Percentiles rank a stretch among this genome's conserved stretches.
phyloP scores from a whole-genome alignment of 345 rosid species.

The Populus alba region DNA sequence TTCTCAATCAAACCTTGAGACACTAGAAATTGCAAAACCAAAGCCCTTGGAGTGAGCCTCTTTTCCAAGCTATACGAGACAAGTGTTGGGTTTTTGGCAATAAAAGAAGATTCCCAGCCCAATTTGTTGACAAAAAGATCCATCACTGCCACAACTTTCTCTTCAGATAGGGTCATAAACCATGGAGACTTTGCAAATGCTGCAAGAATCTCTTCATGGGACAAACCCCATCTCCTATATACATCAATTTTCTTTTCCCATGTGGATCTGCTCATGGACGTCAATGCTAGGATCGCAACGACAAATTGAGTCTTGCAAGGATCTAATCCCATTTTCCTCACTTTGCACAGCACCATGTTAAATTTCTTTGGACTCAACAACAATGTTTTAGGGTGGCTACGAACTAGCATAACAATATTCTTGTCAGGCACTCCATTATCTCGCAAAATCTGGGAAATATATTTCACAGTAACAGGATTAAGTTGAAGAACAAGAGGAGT shows the following conservation, averaged over 20 bases:
- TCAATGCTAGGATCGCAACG: conserved; percentile 33
- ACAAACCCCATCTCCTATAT: conserved; percentile 54
- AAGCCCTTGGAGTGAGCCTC: conserved; percentile 26
- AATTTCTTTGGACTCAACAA: conserved; percentile 19
- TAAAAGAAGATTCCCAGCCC: conserved; percentile 26
- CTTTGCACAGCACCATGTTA: neutral
- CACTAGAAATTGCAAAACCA: neutral
- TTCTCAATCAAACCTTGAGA: conserved; percentile 7
- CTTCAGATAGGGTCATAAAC: conserved; percentile 43
- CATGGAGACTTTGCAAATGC: conserved; percentile 46
- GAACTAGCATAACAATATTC: neutral
- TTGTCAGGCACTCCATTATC: neutral
- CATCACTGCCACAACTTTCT: conserved; percentile 39
- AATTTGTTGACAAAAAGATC: conserved; percentile 44
- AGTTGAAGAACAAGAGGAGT: neutral
- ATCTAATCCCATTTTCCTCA: conserved; percentile 40
- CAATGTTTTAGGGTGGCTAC: neutral
- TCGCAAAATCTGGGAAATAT: neutral
- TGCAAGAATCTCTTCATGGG: conserved; percentile 33
- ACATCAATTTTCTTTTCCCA: conserved; percentile 41
- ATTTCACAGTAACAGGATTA: neutral
- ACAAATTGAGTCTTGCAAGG: conserved; percentile 38
- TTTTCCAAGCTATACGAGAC: conserved; percentile 42
- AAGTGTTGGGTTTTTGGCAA: conserved; percentile 33
- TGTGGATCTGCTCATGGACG: conserved; percentile 31